phyloP scores from a whole-genome alignment of 1,139 yeast genomes.

The Kodamaea sp. region DNA sequence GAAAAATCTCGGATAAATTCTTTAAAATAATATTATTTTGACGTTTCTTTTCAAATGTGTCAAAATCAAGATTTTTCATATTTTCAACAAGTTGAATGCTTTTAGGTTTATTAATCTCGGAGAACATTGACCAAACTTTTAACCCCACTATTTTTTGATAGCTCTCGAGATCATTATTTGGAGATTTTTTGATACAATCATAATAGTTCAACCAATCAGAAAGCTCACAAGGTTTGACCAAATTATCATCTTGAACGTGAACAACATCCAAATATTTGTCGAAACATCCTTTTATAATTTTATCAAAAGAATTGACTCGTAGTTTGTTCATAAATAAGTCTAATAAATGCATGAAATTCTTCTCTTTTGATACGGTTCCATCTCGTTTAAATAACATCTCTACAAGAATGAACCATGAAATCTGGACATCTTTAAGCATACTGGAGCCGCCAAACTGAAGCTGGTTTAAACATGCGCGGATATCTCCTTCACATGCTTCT shows the following conservation, averaged over 20 bases:
- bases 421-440: conserved; percentile 48
- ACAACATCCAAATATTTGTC: conserved; percentile 51
- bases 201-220: conserved; percentile 78
- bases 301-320: conserved; percentile 52
- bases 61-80: conserved; percentile 44
- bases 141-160: conserved; percentile 59
- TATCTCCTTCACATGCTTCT: conserved; percentile 74
- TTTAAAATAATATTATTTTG: conserved; percentile 28
- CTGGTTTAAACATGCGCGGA: conserved; percentile 80
- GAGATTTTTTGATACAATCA: conserved; percentile 31
- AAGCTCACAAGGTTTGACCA: conserved; percentile 57
- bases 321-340: conserved; percentile 34
- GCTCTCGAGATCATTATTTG: conserved; percentile 39
- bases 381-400: conserved; percentile 53
- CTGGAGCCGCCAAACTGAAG: conserved; percentile 61
- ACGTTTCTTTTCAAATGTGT: conserved; percentile 30
- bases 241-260: conserved; percentile 60
- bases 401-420: conserved; percentile 59
- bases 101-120: conserved; percentile 49
- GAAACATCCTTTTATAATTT: conserved; percentile 71
- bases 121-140: conserved; percentile 63
- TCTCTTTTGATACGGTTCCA: conserved; percentile 43
- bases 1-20: conserved; percentile 25
- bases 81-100: conserved; percentile 31
- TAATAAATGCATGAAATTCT: conserved; percentile 43